phyloP scores from a whole-genome alignment of 108 stramenopile species.

The Conticribra guillardii region DNA sequence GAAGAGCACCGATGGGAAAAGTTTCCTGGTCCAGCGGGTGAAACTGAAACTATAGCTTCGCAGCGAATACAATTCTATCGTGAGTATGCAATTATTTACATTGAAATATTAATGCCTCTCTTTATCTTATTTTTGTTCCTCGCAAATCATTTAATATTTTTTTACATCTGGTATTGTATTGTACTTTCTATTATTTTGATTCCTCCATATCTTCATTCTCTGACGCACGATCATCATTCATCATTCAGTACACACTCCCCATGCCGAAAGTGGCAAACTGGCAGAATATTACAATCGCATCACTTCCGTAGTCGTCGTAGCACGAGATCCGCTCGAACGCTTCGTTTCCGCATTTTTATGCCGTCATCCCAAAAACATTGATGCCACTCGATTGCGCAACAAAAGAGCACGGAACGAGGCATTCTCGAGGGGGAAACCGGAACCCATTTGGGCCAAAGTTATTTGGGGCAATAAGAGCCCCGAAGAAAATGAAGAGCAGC shows the following conservation, averaged over 20 bases:
- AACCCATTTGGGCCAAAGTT: slow-evolving; percentile 18
- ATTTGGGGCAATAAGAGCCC: neutral
- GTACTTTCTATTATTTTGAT: no score
- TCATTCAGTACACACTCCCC: slow-evolving; percentile 11
- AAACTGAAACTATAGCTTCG: slow-evolving; percentile 16
- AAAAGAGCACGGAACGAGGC: neutral
- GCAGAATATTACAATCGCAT: slow-evolving; percentile 19
- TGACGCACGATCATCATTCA: no score
- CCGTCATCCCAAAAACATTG: slow-evolving; percentile 14
- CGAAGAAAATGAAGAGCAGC: slow-evolving; percentile 2
- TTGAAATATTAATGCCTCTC: no score
- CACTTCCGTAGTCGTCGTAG: slow-evolving; percentile 13
- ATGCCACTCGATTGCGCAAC: neutral
- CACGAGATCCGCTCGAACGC: slow-evolving; percentile 21
- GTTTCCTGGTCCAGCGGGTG: neutral
- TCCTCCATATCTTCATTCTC: no score
- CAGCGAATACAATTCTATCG: slow-evolving; percentile 23
- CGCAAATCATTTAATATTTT: no score
- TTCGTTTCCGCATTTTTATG: slow-evolving; percentile 16
- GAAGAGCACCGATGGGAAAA: slow-evolving; percentile 13
- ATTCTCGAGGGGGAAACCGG: neutral
- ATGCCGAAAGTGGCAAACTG: slow-evolving; percentile 16
- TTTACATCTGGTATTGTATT: no score
- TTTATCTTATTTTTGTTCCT: no score
- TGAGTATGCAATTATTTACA: no score